Evolutionary conservation across 441 rosid genomes (phyloP), one percentile per base, ranked within the genome.

Genomic region (Cnidoscolus chayamansa): DNA sequence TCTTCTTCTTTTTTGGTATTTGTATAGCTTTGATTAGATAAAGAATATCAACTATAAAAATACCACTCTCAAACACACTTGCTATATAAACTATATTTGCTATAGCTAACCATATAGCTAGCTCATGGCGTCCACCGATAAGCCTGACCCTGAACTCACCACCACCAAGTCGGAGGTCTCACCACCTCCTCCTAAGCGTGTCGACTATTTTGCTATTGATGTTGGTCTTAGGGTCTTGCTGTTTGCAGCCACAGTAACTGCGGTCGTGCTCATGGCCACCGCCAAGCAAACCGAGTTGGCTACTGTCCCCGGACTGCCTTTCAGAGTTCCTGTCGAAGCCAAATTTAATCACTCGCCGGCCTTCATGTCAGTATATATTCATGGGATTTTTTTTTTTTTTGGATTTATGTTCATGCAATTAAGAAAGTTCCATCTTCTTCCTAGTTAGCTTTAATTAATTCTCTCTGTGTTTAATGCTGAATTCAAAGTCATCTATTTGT

Each of bases 311-410:
- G 76, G 73, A 1, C 0, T 69, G 3, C 74, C 85, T 35, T 0
- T 19, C 0, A 25, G 20, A 12, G 78, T 72, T 16, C 67, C 35
- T 2, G 3, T 30, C 20, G 20, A 64, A 19, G 96, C 92, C 63
- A 88, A 91, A 77, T 93, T 89, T 69, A 78, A 56, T 19, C 77
- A 93, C 60, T 89, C 97, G 0, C 98, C 97, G 0, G 94, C 97
- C 67, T 84, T 88, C 83, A 74, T 87, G 97, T 93, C 16, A 78
- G 86, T 3, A 40, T 40, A 40, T 40, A 7, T 40, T 5, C 45
- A 40, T 40, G 45, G 45, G 45, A 40, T 40, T 40, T 25, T 25
- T 25, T 25, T 25, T 25, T 25, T 25, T 25, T 40, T 40, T 40
- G 45, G 45, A 4, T 40, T 40, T 40, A 35, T 35, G 37, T 35